Evolutionary conservation across 192 early-diverging fungal genomes (phyloP).

Genomic region (Pilaira anomala): DNA sequence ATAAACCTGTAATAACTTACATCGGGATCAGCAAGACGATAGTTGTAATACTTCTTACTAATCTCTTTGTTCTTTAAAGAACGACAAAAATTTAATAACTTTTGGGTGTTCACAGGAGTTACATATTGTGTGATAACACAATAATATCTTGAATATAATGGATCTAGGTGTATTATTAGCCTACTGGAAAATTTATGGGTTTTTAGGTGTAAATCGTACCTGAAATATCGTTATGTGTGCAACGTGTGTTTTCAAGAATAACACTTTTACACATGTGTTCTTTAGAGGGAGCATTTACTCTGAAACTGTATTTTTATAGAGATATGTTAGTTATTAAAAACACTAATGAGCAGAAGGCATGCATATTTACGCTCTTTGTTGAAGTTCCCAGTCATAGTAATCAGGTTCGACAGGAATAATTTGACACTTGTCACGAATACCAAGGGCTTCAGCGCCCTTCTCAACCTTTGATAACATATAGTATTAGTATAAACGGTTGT

Average conservation of each 20-base stretch:
- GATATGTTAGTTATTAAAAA: not conserved
- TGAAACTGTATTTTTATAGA: conserved; percentile 31
- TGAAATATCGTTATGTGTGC: conserved; percentile 44
- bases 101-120: conserved; percentile 56
- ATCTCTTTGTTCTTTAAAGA: conserved; percentile 44
- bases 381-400: conserved; percentile 79
- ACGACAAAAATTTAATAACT: conserved; percentile 64
- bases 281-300: conserved; percentile 64
- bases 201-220: conserved; percentile 25
- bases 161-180: conserved; percentile 33
- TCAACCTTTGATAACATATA: conserved; percentile 13
- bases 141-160: conserved; percentile 57
- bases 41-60: conserved; percentile 76
- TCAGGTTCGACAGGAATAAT: conserved; percentile 70
- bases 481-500: not conserved
- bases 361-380: conserved; percentile 60
- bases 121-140: conserved; percentile 68
- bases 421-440: conserved; percentile 31
- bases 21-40: conserved; percentile 65
- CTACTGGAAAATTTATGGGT: not conserved
- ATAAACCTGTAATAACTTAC: conserved; percentile 11
- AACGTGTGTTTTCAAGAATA: conserved; percentile 87
- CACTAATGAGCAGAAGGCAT: not conserved
- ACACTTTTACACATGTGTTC: conserved; percentile 88
- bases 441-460: not conserved